Percentiles rank a stretch among this genome's conserved stretches.
These are phyloP conservation scores for Hebeloma cylindrosporum DNA, from an alignment of 768 basidiomycete species.

Conservation along the genomic window DNA sequence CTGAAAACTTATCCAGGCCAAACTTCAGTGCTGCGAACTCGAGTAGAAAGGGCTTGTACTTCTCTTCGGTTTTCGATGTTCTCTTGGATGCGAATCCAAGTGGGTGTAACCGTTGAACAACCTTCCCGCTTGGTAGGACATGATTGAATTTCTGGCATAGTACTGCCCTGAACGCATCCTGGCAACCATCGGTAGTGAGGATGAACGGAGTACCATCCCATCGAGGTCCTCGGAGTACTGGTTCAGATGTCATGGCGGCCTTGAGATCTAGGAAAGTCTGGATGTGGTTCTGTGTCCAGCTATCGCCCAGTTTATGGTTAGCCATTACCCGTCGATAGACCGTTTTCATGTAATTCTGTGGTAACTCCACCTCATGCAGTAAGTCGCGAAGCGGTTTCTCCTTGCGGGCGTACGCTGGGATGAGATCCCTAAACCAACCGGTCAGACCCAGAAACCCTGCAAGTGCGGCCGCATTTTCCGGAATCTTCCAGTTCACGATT, in stretches of 20 bases:
- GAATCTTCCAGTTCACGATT: constrained; percentile 5
- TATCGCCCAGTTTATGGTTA: not conserved
- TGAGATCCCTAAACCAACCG: constrained; percentile 4
- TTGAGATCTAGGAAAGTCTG: not conserved
- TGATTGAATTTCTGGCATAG: too few species aligned
- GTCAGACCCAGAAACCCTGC: constrained; percentile 1
- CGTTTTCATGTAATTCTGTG: too few species aligned
- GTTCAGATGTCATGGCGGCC: not conserved
- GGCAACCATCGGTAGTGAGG: constrained; percentile 1
- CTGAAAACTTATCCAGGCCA: constrained; percentile 25
- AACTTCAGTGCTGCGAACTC: constrained; percentile 38
- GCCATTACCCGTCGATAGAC: not conserved
- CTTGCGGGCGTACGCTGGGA: constrained; percentile 1
- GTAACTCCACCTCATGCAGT: not conserved
- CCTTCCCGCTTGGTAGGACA: too few species aligned
- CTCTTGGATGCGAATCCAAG: constrained; percentile 34
- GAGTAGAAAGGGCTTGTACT: constrained; percentile 32
- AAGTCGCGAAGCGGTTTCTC: constrained; percentile 4
- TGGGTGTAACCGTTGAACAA: too few species aligned
- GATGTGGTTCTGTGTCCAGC: not conserved
- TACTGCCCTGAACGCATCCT: too few species aligned
- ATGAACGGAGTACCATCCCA: not conserved
- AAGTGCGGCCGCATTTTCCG: constrained; percentile 1
- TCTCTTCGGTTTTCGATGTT: constrained; percentile 27
- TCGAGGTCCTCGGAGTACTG: not conserved